Percentiles rank a stretch among this genome's conserved stretches.
Conservation (phyloP, 2,329 filamentous ascomycete species). For the Ophiognomonia clavigignenti-juglandacearum region DNA sequence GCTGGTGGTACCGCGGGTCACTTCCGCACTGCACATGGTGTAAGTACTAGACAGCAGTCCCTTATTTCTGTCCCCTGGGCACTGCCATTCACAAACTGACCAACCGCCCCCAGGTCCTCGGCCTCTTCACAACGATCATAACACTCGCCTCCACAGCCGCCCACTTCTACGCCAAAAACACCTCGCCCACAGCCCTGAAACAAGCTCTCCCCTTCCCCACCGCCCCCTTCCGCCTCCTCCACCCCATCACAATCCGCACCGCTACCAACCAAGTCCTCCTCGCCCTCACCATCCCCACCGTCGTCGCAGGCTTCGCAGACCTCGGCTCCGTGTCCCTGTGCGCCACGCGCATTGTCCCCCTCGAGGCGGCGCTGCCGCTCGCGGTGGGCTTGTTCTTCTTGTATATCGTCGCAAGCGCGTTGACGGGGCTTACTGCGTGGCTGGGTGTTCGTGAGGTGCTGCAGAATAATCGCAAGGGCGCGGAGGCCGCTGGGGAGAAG, state of each 20-base stretch:
- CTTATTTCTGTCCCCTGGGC: background rate
- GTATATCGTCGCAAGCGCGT: conserved; percentile 20
- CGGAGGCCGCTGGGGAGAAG: no score
- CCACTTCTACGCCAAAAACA: conserved; percentile 21
- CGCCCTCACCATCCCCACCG: conserved; percentile 18
- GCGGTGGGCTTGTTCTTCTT: conserved; percentile 22
- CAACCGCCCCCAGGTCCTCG: conserved; percentile 27
- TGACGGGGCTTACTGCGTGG: conserved; percentile 20
- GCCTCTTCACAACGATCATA: conserved; percentile 23
- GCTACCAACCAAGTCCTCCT: conserved; percentile 25
- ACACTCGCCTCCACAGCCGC: conserved; percentile 21
- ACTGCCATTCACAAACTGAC: no score
- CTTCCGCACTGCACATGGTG: conserved; percentile 25
- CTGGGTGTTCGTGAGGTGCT: conserved; percentile 7
- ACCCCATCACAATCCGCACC: conserved; percentile 13
- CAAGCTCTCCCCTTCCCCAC: background rate
- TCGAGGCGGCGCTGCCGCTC: conserved; percentile 21
- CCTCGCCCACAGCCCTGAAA: background rate
- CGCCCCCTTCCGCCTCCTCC: background rate
- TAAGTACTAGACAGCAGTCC: conserved; percentile 16
- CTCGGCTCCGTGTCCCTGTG: conserved; percentile 24
- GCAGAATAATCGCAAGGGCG: no score
- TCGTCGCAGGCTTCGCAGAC: conserved; percentile 25
- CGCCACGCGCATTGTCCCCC: conserved; percentile 23
- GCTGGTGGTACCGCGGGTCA: conserved; percentile 20